Conservation (phyloP, 2,329 filamentous ascomycete genomes). For the Cordyceps cicadae region DNA sequence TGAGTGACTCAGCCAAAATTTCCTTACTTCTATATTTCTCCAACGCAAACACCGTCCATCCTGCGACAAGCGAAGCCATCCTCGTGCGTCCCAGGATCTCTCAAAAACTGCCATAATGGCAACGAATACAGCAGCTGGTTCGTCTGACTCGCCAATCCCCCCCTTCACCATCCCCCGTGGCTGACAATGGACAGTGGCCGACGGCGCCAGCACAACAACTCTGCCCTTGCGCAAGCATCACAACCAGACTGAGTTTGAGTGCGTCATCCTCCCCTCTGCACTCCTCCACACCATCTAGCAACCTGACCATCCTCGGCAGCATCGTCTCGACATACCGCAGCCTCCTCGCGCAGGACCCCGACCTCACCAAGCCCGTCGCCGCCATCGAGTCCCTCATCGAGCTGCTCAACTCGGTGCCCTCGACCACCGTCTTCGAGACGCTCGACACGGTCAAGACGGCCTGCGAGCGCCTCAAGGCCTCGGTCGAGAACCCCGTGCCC, state of each 20-base stretch:
- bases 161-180: not conserved
- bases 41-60: not conserved
- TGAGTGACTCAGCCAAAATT: constrained; percentile 11
- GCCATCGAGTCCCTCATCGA: constrained; percentile 87
- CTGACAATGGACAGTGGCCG: not conserved
- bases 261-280: not conserved
- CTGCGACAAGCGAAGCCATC: not conserved
- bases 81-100: not conserved
- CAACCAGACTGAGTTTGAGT: constrained; percentile 27
- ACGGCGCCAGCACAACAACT: constrained; percentile 15
- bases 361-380: constrained; percentile 91
- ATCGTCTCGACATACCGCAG: constrained; percentile 48
- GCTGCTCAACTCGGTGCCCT: constrained; percentile 69
- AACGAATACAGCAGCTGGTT: not conserved
- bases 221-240: constrained; percentile 20
- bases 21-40: not conserved
- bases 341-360: constrained; percentile 57
- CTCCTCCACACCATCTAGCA: not conserved
- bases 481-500: constrained; percentile 81
- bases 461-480: constrained; percentile 66
- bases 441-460: constrained; percentile 75
- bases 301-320: constrained; percentile 23
- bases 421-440: constrained; percentile 88
- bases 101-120: not conserved
- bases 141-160: not conserved